Conservation (phyloP, 345 rosid species). For the Streptanthus diversifolius region DNA sequence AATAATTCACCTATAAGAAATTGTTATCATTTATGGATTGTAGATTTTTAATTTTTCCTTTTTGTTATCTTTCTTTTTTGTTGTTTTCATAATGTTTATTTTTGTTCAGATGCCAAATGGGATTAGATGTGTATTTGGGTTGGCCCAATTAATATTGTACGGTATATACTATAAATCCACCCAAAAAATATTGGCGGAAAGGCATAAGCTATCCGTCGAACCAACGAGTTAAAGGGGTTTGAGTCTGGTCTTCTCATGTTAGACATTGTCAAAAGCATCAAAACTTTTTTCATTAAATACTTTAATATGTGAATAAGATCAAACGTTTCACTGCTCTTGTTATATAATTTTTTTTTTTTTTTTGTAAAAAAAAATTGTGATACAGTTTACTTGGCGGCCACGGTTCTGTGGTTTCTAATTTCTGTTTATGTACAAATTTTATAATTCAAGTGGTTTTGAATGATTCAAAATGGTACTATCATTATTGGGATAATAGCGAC, state of each 20-base stretch:
- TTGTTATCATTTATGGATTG: background rate
- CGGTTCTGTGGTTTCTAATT: conserved; percentile 3
- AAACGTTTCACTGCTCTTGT: background rate
- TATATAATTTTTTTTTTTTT: background rate
- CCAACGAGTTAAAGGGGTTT: background rate
- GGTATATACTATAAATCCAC: conserved; percentile 56
- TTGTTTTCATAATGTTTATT: background rate
- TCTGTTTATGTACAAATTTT: background rate
- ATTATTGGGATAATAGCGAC: conserved; percentile 22
- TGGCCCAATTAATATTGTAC: conserved; percentile 53
- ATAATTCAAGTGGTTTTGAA: conserved; percentile 21
- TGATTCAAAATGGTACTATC: conserved; percentile 16
- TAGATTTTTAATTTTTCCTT: too few species aligned
- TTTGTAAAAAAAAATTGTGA: too few species aligned
- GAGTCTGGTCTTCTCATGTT: background rate
- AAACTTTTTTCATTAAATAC: background rate
- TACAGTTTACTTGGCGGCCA: conserved; percentile 17
- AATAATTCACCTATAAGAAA: background rate
- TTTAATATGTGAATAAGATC: background rate
- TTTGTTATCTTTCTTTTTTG: too few species aligned
- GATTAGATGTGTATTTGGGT: conserved; percentile 44
- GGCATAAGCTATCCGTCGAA: conserved; percentile 15
- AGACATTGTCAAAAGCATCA: background rate
- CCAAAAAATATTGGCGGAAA: conserved; percentile 42
- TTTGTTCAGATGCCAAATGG: conserved; percentile 58